These are phyloP conservation scores for Batkoa obscura DNA, from an alignment of 371 early-diverging fungal genomes.

Conservation along the genomic window DNA sequence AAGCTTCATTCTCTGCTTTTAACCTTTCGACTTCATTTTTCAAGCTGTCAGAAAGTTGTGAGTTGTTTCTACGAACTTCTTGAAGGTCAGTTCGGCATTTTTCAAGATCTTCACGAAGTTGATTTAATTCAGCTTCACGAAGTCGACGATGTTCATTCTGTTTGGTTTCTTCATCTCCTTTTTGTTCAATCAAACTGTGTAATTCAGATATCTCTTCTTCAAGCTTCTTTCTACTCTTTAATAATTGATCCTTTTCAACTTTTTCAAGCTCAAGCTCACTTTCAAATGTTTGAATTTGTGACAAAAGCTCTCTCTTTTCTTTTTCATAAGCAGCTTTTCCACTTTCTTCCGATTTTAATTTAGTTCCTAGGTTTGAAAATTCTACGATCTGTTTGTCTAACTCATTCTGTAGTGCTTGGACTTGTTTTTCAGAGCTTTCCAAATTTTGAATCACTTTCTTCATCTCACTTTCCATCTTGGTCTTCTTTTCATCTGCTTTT, in stretches of 20 bases:
- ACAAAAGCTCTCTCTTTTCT: conserved; percentile 30
- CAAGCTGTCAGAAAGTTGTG: conserved; percentile 24
- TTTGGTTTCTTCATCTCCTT: conserved; percentile 50
- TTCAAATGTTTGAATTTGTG: conserved; percentile 35
- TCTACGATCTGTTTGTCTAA: conserved; percentile 25
- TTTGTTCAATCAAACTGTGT: conserved; percentile 38
- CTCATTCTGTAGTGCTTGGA: conserved; percentile 28
- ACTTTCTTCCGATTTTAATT: conserved; percentile 21
- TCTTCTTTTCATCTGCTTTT: conserved; percentile 30
- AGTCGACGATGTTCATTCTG: conserved; percentile 42
- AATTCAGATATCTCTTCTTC: conserved; percentile 40
- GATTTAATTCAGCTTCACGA: conserved; percentile 50
- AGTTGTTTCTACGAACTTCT: conserved; percentile 25
- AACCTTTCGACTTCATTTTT: conserved; percentile 33
- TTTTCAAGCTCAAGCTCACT: conserved; percentile 39
- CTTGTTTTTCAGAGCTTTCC: conserved; percentile 19
- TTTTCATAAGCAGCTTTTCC: conserved; percentile 29
- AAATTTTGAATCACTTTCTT: conserved; percentile 28
- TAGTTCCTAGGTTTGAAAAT: conserved; percentile 22
- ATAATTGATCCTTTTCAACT: conserved; percentile 31
- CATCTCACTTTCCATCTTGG: conserved; percentile 20
- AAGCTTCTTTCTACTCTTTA: conserved; percentile 28
- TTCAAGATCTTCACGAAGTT: conserved; percentile 35
- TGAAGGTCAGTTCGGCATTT: conserved; percentile 36
- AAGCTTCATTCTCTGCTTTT: conserved; percentile 34